phyloP scores from a whole-genome alignment of 2,329 filamentous ascomycete genomes.

The Eurotiales sp. region DNA sequence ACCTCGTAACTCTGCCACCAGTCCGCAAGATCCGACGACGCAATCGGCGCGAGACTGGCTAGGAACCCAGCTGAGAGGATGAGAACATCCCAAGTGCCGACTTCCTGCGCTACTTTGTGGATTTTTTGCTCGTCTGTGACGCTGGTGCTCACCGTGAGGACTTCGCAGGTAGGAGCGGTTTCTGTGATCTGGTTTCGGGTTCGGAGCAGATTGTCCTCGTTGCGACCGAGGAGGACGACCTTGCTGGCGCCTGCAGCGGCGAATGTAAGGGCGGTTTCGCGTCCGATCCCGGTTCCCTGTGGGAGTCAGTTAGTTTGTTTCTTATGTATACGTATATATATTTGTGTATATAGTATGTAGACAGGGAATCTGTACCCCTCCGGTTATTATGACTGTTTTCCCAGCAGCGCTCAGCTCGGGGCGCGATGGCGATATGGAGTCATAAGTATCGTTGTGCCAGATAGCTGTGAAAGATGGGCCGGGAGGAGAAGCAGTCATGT shows the following conservation, averaged over 20 bases:
- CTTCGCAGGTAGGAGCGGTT: not conserved
- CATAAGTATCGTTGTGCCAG: not conserved
- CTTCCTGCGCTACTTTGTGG: not conserved
- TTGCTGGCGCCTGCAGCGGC: not conserved
- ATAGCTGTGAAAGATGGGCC: not conserved
- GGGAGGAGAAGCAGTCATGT: too few species aligned
- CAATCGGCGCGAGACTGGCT: not conserved
- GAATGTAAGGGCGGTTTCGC: not conserved
- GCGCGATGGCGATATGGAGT: not conserved
- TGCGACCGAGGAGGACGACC: not conserved
- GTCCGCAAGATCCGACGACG: not conserved
- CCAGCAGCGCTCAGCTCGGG: not conserved
- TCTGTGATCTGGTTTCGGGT: not conserved
- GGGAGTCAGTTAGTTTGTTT: not conserved
- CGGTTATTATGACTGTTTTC: not conserved
- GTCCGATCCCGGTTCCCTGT: not conserved
- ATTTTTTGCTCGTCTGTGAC: not conserved
- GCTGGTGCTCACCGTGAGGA: not conserved
- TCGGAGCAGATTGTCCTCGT: not conserved
- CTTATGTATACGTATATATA: too few species aligned
- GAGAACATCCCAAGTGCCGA: not conserved
- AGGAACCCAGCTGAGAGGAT: not conserved
- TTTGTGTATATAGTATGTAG: not conserved
- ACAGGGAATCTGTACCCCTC: not conserved
- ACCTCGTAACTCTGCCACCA: not conserved